These are phyloP conservation scores for Craspedostauros australis DNA, from an alignment of 108 stramenopile genomes.

Conservation along the genomic window DNA sequence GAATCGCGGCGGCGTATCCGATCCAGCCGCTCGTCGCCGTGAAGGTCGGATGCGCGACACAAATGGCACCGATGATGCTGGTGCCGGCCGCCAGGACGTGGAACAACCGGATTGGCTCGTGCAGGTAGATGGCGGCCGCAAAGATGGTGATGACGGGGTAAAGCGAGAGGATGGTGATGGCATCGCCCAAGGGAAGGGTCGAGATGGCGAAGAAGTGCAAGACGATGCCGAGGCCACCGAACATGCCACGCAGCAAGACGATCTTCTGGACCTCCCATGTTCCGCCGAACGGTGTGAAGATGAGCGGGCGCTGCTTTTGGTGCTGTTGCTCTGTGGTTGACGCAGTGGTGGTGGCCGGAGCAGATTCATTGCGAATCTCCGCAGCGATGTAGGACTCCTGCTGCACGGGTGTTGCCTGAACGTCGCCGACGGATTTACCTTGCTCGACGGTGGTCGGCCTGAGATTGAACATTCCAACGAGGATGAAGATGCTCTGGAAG, in stretches of 20 bases:
- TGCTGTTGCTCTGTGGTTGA: no score
- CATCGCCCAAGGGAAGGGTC: conserved; percentile 43
- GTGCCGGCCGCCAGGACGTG: conserved; percentile 23
- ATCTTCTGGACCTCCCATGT: conserved; percentile 3
- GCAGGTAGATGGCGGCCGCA: conserved; percentile 23
- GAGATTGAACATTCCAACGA: conserved; percentile 24
- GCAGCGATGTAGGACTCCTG: no score
- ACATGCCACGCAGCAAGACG: conserved; percentile 26
- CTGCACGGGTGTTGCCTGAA: no score
- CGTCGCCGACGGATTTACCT: no score
- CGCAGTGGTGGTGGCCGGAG: no score
- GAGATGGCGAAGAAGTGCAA: conserved; percentile 27
- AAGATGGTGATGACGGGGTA: conserved; percentile 48
- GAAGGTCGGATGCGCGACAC: conserved; percentile 38
- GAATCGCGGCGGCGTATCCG: conserved; percentile 37
- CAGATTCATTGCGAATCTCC: no score
- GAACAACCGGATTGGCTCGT: conserved; percentile 16
- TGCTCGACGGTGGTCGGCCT: no score
- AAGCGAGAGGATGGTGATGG: conserved; percentile 33
- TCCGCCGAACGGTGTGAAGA: conserved; percentile 21
- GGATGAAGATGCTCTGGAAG: conserved; percentile 32
- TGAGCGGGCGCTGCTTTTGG: not conserved
- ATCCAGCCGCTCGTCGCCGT: conserved; percentile 33
- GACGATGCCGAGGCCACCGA: conserved; percentile 39
- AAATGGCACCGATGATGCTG: conserved; percentile 24